Percentiles rank a stretch among this genome's conserved stretches.
Evolutionary conservation across 352 stramenopile species (phyloP).

Genomic region (Globisporangium spiculum): DNA sequence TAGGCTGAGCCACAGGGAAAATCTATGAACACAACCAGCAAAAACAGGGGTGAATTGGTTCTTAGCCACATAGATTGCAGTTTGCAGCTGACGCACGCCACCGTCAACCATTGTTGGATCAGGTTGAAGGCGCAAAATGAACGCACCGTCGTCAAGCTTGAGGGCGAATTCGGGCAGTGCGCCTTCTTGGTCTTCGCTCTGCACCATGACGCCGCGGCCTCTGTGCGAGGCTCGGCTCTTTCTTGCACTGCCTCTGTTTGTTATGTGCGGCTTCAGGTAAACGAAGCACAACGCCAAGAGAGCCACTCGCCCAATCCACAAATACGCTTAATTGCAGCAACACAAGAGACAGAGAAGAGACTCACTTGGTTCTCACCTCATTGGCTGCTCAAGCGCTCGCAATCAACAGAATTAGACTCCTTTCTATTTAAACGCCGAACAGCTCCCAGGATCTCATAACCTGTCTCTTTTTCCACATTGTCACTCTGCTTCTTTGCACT

Average conservation of each 20-base stretch:
- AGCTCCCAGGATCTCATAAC: not conserved
- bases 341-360: not conserved
- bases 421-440: conserved; percentile 3
- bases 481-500: not conserved
- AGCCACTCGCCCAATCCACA: not conserved
- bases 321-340: not conserved
- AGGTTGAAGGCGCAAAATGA: not conserved
- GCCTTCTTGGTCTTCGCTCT: conserved; percentile 7
- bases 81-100: not conserved
- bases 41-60: not conserved
- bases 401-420: conserved; percentile 9
- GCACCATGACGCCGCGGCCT: conserved; percentile 13
- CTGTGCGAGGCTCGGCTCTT: not conserved
- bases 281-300: not conserved
- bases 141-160: conserved; percentile 17
- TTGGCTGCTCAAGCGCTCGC: not conserved
- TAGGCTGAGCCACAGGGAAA: conserved; percentile 47
- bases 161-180: conserved; percentile 11
- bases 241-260: not conserved
- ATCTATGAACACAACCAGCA: conserved; percentile 16
- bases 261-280: not conserved
- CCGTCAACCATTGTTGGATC: not conserved
- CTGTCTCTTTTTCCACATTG: not conserved
- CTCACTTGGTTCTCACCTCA: not conserved
- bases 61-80: not conserved